Percentiles rank a stretch among this genome's conserved stretches.
Evolutionary conservation across 108 stramenopile species (phyloP).

Genomic region (Skeletonema menzelii): DNA sequence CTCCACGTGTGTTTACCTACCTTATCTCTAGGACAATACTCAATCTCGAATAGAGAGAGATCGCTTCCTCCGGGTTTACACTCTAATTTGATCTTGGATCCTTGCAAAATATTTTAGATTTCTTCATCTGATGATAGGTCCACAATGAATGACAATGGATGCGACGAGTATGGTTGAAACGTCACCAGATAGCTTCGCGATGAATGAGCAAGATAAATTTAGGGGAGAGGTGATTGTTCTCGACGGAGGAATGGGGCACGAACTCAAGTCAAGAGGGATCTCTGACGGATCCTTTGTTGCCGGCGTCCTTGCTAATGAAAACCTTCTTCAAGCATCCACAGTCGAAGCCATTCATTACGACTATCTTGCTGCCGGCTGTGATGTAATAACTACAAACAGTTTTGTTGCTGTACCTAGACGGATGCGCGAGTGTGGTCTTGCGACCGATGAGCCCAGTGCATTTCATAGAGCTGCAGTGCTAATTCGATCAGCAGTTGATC

Average conservation of each 20-base stretch:
- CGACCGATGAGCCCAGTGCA: slow-evolving; percentile 11
- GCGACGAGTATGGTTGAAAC: too few species aligned
- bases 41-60: too few species aligned
- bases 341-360: slow-evolving; percentile 41
- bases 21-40: too few species aligned
- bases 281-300: slow-evolving; percentile 43
- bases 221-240: not conserved
- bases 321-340: slow-evolving; percentile 1
- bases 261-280: slow-evolving; percentile 39
- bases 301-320: slow-evolving; percentile 45
- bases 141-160: too few species aligned
- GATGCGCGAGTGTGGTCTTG: slow-evolving; percentile 37
- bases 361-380: slow-evolving; percentile 40
- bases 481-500: slow-evolving; percentile 39
- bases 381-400: slow-evolving; percentile 51
- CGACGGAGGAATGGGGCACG: slow-evolving; percentile 51
- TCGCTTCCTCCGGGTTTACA: too few species aligned
- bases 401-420: slow-evolving; percentile 48
- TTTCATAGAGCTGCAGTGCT: slow-evolving; percentile 13
- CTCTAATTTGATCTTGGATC: too few species aligned
- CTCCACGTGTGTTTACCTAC: too few species aligned
- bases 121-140: too few species aligned
- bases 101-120: too few species aligned
- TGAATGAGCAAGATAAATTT: not conserved
- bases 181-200: not conserved